Base-by-base conservation (phyloP, 345 rosid species). In the Murraya paniculata region DNA sequence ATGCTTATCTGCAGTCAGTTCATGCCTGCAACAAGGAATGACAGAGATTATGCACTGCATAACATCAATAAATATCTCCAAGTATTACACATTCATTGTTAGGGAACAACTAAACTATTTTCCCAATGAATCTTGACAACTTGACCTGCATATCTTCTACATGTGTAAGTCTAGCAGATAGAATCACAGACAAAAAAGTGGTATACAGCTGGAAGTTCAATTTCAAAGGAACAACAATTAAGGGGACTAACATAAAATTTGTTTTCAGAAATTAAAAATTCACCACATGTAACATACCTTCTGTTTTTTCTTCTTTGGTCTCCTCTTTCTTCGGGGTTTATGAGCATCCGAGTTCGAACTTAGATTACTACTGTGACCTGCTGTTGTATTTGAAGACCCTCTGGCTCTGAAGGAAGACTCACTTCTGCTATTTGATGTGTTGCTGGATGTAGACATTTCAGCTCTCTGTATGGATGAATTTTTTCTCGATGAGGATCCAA, bases 311-410 rank as follows among this genome's bases (percentile, higher is more conserved):
- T 91, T 95, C 88, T 92, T 94, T 41, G 97, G 96, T 71, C 97
- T 88, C 86, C 99, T 92, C 92, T 95, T 95, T 81, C 98, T 88
- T 77, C 92, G 89, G 35, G 97, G 99, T 84, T 92, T 95, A 74
- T 82, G 89, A 56, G 98, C 97, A 88, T 95, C 99, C 68, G 99
- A 94, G 73, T 91, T 92, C 45, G 97, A 95, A 86, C 98, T 95
- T 79, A 95, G 80, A 79, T 92, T 94, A 84, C 99, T 95, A 82
- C 93, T 85, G 33, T 88, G 92, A 67, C 97, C 93, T 71, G 92
- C 89, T 85, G 87, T 86, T 30, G 91, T 82, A 76, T 81, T 86
- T 77, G 94, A 85, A 18, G 88, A 82, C 35, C 81, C 84, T 69
- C 85, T 83, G 2, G 83, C 80, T 24, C 82, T 87, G 73, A 84